Percentiles rank a stretch among this genome's conserved stretches.
These are phyloP conservation scores for Elsinoe fawcettii DNA, from an alignment of 2,329 filamentous ascomycete genomes.

Conservation along the genomic window DNA sequence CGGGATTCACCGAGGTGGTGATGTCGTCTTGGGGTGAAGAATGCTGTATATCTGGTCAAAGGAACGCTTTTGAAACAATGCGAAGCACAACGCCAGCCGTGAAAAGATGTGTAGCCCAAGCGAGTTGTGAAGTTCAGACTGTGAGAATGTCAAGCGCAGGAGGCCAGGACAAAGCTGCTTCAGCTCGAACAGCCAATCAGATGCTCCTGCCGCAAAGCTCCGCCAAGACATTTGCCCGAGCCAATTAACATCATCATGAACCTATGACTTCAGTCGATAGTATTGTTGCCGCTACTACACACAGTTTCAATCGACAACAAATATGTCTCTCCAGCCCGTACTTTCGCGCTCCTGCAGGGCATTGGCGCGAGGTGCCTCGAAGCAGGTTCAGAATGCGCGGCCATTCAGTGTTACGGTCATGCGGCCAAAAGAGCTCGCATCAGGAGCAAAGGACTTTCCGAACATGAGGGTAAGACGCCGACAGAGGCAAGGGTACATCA, in stretches of 20 bases:
- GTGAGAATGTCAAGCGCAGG: slow-evolving; percentile 16
- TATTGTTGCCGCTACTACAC: background rate
- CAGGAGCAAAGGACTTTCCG: slow-evolving; percentile 35
- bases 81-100: slow-evolving; percentile 12
- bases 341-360: slow-evolving; percentile 12
- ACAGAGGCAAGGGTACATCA: slow-evolving; percentile 16
- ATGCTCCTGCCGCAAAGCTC: background rate
- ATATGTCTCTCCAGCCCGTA: slow-evolving; percentile 9
- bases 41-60: background rate
- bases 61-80: slow-evolving; percentile 15
- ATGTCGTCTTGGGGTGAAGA: background rate
- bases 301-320: background rate
- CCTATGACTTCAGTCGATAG: slow-evolving; percentile 11
- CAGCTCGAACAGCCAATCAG: slow-evolving; percentile 12
- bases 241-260: slow-evolving; percentile 14
- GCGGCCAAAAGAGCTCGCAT: slow-evolving; percentile 38
- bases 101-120: background rate
- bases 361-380: slow-evolving; percentile 25
- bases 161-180: background rate
- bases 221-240: background rate
- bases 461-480: slow-evolving; percentile 37
- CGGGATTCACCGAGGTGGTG: background rate
- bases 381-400: slow-evolving; percentile 31
- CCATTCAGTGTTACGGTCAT: slow-evolving; percentile 37
- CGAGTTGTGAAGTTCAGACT: background rate